phyloP scores from a whole-genome alignment of 1,139 yeast species.

The Zygoascus hellenicus region DNA sequence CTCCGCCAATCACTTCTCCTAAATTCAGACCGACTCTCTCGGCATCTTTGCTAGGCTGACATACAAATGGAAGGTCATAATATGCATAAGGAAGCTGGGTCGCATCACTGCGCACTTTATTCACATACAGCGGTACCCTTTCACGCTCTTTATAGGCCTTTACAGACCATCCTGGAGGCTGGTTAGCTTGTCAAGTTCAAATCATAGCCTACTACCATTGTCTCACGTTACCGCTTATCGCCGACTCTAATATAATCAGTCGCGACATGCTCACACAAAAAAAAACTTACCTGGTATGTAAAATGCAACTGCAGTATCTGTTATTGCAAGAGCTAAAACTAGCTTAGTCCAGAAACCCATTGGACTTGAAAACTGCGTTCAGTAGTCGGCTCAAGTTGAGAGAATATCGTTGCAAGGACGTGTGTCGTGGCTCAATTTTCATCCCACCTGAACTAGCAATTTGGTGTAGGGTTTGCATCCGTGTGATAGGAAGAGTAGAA shows the following conservation, averaged over 20 bases:
- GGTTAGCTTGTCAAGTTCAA: not conserved
- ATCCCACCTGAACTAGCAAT: no score
- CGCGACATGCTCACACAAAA: not conserved
- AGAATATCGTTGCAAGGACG: no score
- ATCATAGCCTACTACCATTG: not conserved
- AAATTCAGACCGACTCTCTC: conserved; percentile 59
- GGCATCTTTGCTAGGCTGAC: conserved; percentile 49
- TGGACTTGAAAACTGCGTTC: no score
- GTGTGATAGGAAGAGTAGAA: no score
- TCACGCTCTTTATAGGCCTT: conserved; percentile 45
- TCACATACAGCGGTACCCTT: conserved; percentile 61
- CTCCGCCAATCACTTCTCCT: conserved; percentile 78
- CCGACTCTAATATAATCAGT: not conserved
- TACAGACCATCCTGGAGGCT: conserved; percentile 27
- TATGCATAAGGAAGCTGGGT: conserved; percentile 78
- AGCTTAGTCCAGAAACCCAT: no score
- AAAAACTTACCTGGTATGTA: conserved; percentile 21
- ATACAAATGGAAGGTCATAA: conserved; percentile 72
- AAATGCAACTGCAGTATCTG: conserved; percentile 11
- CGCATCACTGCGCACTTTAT: conserved; percentile 70
- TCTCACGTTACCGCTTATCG: not conserved
- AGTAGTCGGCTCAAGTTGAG: no score
- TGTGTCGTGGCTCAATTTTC: no score
- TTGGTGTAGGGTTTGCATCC: no score
- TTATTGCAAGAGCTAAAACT: not conserved